Conservation (phyloP, 2,329 filamentous ascomycete genomes). For the Pseudopithomyces chartarum region DNA sequence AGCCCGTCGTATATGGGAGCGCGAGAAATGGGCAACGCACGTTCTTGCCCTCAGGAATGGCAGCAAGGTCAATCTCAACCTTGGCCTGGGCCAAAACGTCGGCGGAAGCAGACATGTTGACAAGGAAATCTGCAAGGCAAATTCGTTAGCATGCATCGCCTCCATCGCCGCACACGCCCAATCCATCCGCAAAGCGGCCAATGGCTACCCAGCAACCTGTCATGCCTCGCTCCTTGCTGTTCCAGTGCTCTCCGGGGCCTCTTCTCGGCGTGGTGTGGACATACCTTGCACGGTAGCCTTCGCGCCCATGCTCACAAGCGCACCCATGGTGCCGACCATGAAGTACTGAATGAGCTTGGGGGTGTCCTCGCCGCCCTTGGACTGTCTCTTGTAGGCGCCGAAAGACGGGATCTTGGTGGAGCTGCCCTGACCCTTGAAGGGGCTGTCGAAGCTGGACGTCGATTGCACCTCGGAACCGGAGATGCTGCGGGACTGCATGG, state of each 20-base stretch:
- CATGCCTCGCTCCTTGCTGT: neutral
- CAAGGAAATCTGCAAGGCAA: slow-evolving; percentile 80
- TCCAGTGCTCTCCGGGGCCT: slow-evolving; percentile 14
- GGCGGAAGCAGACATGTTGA: slow-evolving; percentile 99
- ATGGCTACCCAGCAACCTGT: slow-evolving; percentile 26
- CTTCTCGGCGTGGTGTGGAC: slow-evolving; percentile 37
- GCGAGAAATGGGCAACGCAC: slow-evolving; percentile 58
- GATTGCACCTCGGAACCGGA: slow-evolving; percentile 45
- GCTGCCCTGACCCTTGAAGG: slow-evolving; percentile 59
- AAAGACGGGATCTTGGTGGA: slow-evolving; percentile 83
- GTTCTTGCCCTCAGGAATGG: slow-evolving; percentile 99
- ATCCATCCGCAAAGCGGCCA: slow-evolving; percentile 37
- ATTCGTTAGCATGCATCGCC: slow-evolving; percentile 32
- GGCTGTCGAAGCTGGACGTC: slow-evolving; percentile 56
- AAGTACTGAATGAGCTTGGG: slow-evolving; percentile 97
- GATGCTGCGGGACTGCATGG: slow-evolving; percentile 51
- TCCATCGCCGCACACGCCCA: slow-evolving; percentile 30
- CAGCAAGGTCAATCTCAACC: slow-evolving; percentile 91
- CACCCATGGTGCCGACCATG: slow-evolving; percentile 95
- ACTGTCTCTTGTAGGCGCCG: slow-evolving; percentile 80
- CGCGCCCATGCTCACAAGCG: slow-evolving; percentile 87
- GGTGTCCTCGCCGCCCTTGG: slow-evolving; percentile 61
- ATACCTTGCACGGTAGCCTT: slow-evolving; percentile 98
- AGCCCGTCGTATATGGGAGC: slow-evolving; percentile 16
- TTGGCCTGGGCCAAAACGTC: slow-evolving; percentile 99